Evolutionary conservation across 1,139 yeast genomes (phyloP).

Genomic region (Pichia sp.): DNA sequence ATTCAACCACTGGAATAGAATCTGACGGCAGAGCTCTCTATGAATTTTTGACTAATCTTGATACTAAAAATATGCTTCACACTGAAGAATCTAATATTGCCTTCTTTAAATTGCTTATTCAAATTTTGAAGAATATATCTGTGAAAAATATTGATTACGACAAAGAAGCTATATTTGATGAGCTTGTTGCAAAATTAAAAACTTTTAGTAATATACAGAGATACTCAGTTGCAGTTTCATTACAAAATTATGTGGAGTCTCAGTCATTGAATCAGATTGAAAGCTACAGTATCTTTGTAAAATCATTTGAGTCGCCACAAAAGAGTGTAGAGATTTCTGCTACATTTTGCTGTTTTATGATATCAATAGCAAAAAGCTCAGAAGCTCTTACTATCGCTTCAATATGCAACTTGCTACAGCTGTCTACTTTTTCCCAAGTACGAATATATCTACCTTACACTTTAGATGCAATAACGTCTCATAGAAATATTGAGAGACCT

Average conservation of each 20-base stretch:
- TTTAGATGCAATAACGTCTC: slow-evolving; percentile 24
- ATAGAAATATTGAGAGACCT: slow-evolving; percentile 18
- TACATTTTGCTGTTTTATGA: slow-evolving; percentile 34
- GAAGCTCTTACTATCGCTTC: slow-evolving; percentile 30
- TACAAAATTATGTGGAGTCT: slow-evolving; percentile 8
- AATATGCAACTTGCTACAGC: slow-evolving; percentile 38
- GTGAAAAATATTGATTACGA: not conserved
- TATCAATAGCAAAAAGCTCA: slow-evolving; percentile 29
- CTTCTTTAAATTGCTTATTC: slow-evolving; percentile 7
- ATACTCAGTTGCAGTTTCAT: slow-evolving; percentile 7
- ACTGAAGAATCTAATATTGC: slow-evolving; percentile 11
- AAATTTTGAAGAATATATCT: not conserved
- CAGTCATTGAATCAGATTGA: slow-evolving; percentile 23
- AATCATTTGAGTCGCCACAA: slow-evolving; percentile 32
- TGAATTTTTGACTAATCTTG: slow-evolving; percentile 9
- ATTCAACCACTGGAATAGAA: slow-evolving; percentile 7
- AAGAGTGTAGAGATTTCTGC: slow-evolving; percentile 35
- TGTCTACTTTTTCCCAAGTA: slow-evolving; percentile 32
- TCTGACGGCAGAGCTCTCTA: slow-evolving; percentile 14
- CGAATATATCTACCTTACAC: slow-evolving; percentile 29
- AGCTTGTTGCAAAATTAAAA: slow-evolving; percentile 4
- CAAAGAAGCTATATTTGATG: not conserved
- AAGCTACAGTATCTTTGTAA: slow-evolving; percentile 32
- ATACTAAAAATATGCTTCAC: slow-evolving; percentile 13
- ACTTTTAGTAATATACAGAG: slow-evolving; percentile 16